Evolutionary conservation across 345 rosid species (phyloP), one percentile per base, ranked within the genome.

Genomic region (Isatis tinctoria): DNA sequence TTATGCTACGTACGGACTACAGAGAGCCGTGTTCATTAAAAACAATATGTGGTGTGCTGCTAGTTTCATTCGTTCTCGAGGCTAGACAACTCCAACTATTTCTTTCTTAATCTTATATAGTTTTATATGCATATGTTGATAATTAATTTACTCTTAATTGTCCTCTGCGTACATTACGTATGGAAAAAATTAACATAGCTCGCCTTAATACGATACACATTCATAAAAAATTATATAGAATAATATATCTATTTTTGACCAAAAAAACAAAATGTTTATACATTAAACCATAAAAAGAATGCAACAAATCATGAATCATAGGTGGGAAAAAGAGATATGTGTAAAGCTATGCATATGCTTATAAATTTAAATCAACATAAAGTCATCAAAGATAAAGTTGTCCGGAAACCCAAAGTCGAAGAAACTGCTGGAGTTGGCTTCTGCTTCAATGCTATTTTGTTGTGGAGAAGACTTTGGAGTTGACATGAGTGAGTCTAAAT

Each of bases 361-460:
- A 14, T 27, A 6, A 17, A n/a, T n/a, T 48, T 30, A 65, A 33
- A 27, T 81, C 75, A 82, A 88, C 86, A 90, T 59, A 78, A 91
- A 90, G 65, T 91, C 95, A 37, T 73, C 83, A 60, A 94, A 72
- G 70, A 79, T 85, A 64, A 91, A 84, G 77, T 84, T 76, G 60
- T 86, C 88, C 1, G 93, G 96, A 78, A 90, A 83, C 27, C 85
- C 90, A 53, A 94, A 88, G 82, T 90, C 84, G 49, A 91, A 82
- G 75, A 90, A 84, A 83, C 80, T 82, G 80, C 87, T 87, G 84
- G 86, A 79, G 67, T 84, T 85, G 80, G 92, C 84, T 48, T 88
- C 95, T 64, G 72, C 86, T 74, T 94, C 93, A 51, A 35, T 13
- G 30, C 49, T 52, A 61, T 52, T 85, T 92, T 58, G 84, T 83